Conservation (phyloP, 805 yeast genomes). For the Saccharomycopsis oosterbeekiorum region DNA sequence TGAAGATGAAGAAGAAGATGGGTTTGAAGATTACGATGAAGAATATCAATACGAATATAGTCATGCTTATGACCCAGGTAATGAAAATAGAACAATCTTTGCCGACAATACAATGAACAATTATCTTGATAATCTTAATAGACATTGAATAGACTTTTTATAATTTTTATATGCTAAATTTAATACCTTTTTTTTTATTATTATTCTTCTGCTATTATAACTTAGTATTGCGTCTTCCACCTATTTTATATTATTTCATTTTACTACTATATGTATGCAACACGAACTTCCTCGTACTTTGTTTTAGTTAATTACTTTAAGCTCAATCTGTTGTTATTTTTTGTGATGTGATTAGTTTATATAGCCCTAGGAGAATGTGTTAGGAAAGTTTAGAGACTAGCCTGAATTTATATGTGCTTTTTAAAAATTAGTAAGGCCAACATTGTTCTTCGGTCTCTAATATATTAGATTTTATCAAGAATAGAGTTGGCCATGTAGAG, state of each 20-base stretch:
- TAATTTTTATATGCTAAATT: not conserved
- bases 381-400: too few relatives aligned
- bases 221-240: not conserved
- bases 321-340: not conserved
- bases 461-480: too few relatives aligned
- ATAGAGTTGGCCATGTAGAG: too few relatives aligned
- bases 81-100: not conserved
- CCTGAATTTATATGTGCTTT: too few relatives aligned
- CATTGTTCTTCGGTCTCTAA: too few relatives aligned
- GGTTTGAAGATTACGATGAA: not conserved
- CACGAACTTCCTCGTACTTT: not conserved
- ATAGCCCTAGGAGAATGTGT: too few relatives aligned
- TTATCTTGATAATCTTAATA: not conserved
- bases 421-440: too few relatives aligned
- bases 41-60: not conserved
- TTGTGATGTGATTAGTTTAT: too few relatives aligned
- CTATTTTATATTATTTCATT: not conserved
- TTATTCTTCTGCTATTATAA: not conserved
- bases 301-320: not conserved
- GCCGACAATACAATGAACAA: not conserved
- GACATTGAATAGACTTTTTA: not conserved
- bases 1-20: slow-evolving; percentile 3
- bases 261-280: not conserved
- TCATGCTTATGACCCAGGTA: not conserved
- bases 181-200: not conserved